Base-by-base conservation (phyloP, 495 filamentous ascomycete genomes). In the Aspergillus sparsus region DNA sequence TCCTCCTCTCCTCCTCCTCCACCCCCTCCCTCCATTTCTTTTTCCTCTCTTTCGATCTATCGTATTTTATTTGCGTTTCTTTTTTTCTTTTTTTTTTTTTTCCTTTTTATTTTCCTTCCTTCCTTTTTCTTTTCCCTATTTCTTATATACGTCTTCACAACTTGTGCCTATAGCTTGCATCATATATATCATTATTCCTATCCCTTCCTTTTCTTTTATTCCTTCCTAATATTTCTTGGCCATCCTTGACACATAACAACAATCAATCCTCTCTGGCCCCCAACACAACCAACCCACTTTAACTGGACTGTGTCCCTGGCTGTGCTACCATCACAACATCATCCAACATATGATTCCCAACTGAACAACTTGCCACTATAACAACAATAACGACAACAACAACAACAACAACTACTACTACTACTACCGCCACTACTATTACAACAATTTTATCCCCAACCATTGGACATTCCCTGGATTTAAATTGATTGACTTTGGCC, bases 1-100 rank as follows among this genome's bases (percentile, higher is more conserved):
- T 27, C 44, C 55, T 54, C 56, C 49, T 18, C 49, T 64, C 52
- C 55, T 63, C 62, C 60, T 53, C 52, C 69, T 64, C 63, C 58
- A 61, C 47, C 58, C 16, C 35, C 42, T 16, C 36, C n/a, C 44
- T 18, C 9, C 21, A 27, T 27, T 27, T 27, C n/a, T n/a, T 27
- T 27, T 27, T 8, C 8, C 8, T 18, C 31, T 34, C 13, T 53
- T 18, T 12, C 10, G 32, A 34, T 53, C 50, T 35, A 52, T 37
- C 49, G 31, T 52, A 52, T 36, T 53, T 37, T 53, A 33, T 13
- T 34, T 18, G 16, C 27, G 12, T 35, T 15, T 37, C 50, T n/a
- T 53, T 37, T 13, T 52, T 18, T 16, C 50, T 58, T 32, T 31
- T 44, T 39, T 45, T 42, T 39, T 36, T 56, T 57, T 50, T 58